Evolutionary conservation across 2,329 filamentous ascomycete genomes (phyloP).

Genomic region (Colletotrichum phormii): DNA sequence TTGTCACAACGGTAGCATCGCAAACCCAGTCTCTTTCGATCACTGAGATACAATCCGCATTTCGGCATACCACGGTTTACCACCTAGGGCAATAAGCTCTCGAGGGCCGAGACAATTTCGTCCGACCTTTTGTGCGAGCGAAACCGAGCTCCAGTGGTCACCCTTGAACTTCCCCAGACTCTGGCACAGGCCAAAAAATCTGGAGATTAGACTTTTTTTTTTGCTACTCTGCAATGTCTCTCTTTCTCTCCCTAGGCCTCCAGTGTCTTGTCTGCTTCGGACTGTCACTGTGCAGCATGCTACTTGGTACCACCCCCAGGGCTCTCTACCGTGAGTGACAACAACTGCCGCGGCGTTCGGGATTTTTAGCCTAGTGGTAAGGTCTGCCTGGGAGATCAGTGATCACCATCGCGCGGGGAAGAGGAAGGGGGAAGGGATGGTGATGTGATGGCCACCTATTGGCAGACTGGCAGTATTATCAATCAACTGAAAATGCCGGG

Average conservation of each 20-base stretch:
- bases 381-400: background rate
- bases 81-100: background rate
- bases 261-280: background rate
- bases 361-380: background rate
- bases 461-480: background rate
- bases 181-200: background rate
- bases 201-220: constrained; percentile 2
- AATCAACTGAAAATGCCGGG: background rate
- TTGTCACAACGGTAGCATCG: background rate
- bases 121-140: constrained; percentile 7
- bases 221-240: background rate
- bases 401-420: background rate
- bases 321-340: background rate
- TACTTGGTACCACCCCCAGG: no score
- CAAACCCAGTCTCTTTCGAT: background rate
- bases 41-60: background rate
- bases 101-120: background rate
- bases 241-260: background rate
- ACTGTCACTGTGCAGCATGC: no score
- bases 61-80: background rate
- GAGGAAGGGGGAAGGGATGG: background rate
- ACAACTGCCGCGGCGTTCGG: constrained; percentile 16
- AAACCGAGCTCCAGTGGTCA: background rate
- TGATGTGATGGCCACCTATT: background rate
- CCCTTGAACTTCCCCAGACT: constrained; percentile 22